Percentiles rank a stretch among this genome's conserved stretches.
Evolutionary conservation across 129 eudicot genomes (phyloP).

Genomic region (Daucus carota): DNA sequence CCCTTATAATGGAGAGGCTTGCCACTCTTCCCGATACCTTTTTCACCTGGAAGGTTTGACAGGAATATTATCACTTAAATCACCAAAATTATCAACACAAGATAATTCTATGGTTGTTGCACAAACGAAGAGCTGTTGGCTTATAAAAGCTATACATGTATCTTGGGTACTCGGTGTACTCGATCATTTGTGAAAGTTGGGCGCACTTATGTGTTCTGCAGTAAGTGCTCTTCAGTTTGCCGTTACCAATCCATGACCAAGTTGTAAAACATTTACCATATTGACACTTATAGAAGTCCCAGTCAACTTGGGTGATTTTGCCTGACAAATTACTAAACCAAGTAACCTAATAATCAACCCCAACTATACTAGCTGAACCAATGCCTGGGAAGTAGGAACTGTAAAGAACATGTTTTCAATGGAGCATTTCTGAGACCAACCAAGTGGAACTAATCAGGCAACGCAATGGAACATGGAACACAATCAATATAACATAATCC

Average conservation of each 20-base stretch:
- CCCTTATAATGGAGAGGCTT: conserved; percentile 88
- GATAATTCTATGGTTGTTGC: not conserved
- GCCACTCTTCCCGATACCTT: conserved; percentile 74
- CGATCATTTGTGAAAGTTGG: not conserved
- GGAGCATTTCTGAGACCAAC: not conserved
- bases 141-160: not conserved
- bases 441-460: not conserved
- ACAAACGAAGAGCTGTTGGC: not conserved
- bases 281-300: not conserved
- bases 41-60: conserved; percentile 58
- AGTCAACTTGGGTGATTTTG: not conserved
- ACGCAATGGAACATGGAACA: not conserved
- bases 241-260: not conserved
- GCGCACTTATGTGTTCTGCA: not conserved
- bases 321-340: not conserved
- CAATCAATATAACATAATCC: not conserved
- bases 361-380: not conserved
- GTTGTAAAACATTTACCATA: not conserved
- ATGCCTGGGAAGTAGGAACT: not conserved
- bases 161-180: not conserved
- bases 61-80: not conserved
- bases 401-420: not conserved
- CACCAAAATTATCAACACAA: not conserved
- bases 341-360: not conserved
- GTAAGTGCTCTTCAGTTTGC: not conserved